These are phyloP conservation scores for Podaxis pistillaris DNA, from an alignment of 768 basidiomycete genomes.

Conservation along the genomic window DNA sequence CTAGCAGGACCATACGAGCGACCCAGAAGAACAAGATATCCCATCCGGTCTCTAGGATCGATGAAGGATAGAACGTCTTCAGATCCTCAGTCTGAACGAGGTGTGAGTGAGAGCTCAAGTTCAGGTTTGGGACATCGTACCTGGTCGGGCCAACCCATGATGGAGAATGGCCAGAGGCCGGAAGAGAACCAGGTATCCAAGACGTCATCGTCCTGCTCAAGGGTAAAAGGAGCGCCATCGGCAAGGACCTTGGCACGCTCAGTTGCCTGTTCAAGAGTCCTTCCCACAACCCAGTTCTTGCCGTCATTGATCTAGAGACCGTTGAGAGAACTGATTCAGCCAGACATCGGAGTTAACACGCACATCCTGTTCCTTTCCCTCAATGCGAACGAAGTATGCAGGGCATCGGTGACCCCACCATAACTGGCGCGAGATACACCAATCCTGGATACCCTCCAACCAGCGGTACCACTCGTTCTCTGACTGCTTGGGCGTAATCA, in stretches of 20 bases:
- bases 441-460: constrained; percentile 94
- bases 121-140: constrained; percentile 31
- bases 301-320: constrained; percentile 56
- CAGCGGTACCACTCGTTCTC: constrained; percentile 96
- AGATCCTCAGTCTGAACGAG: constrained; percentile 68
- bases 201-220: constrained; percentile 95
- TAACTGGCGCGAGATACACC: constrained; percentile 98
- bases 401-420: constrained; percentile 99
- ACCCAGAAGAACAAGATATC: constrained; percentile 99
- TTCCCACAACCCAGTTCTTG: constrained; percentile 90
- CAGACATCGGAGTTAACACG: constrained; percentile 20
- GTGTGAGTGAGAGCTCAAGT: constrained; percentile 12
- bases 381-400: constrained; percentile 87
- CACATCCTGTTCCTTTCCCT: constrained; percentile 71
- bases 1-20: constrained; percentile 95
- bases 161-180: constrained; percentile 96
- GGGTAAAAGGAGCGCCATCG: constrained; percentile 59
- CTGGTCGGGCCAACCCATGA: constrained; percentile 96
- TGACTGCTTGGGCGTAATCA: constrained; percentile 79
- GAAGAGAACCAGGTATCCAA: constrained; percentile 99
- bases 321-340: neutral
- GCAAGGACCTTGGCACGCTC: constrained; percentile 72
- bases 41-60: constrained; percentile 97
- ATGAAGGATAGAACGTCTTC: constrained; percentile 80
- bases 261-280: constrained; percentile 73